These are phyloP conservation scores for Aspergillus neotritici DNA, from an alignment of 2,329 filamentous ascomycete genomes.

Conservation along the genomic window DNA sequence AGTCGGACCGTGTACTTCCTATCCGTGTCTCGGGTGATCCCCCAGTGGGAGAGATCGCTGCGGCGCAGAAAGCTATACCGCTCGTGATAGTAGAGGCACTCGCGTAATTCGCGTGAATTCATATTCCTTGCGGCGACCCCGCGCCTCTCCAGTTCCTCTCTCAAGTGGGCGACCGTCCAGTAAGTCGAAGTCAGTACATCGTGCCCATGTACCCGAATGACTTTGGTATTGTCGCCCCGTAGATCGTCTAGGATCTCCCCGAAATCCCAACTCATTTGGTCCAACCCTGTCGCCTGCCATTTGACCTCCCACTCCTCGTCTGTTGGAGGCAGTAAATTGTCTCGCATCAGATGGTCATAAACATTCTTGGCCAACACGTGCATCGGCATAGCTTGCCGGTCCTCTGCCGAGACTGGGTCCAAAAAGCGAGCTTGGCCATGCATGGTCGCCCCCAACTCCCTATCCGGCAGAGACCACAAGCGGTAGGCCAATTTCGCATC, in stretches of 20 bases:
- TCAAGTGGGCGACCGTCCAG: slow-evolving; percentile 14
- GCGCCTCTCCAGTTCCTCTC: slow-evolving; percentile 13
- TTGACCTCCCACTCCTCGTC: slow-evolving; percentile 9
- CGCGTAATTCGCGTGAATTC: slow-evolving; percentile 11
- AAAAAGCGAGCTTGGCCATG: slow-evolving; percentile 1
- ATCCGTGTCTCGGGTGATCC: slow-evolving; percentile 11
- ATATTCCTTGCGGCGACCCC: slow-evolving; percentile 9
- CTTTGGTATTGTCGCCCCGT: background rate
- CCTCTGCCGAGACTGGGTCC: background rate
- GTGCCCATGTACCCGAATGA: slow-evolving; percentile 9
- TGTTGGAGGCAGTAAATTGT: slow-evolving; percentile 15
- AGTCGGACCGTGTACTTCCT: slow-evolving; percentile 9
- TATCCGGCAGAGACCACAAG: slow-evolving; percentile 25
- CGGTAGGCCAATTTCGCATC: slow-evolving; percentile 23
- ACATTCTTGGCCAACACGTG: slow-evolving; percentile 26
- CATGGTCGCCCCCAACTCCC: slow-evolving; percentile 7
- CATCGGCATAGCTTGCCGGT: slow-evolving; percentile 1
- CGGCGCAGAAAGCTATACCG: slow-evolving; percentile 16
- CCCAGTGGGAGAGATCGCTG: slow-evolving; percentile 26
- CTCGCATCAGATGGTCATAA: slow-evolving; percentile 27
- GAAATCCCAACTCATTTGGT: slow-evolving; percentile 10
- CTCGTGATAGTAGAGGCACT: slow-evolving; percentile 20
- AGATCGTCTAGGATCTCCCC: slow-evolving; percentile 13
- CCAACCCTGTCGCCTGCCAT: slow-evolving; percentile 7
- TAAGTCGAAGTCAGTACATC: slow-evolving; percentile 11